Conservation (phyloP, 2,329 filamentous ascomycete species). For the Ilyonectria robusta region DNA sequence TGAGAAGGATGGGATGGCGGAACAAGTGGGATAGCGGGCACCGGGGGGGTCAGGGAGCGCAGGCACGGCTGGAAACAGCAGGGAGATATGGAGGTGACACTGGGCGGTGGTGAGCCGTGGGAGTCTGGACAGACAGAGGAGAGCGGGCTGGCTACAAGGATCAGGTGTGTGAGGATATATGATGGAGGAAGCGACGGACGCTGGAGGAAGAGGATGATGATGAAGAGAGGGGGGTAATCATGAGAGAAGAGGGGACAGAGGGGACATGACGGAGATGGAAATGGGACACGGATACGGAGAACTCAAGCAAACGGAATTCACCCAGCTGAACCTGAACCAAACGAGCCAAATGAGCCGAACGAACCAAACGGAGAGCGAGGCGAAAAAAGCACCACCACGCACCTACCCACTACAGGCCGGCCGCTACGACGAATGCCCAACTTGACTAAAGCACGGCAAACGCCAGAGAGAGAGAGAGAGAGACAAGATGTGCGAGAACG, state of each 20-base stretch:
- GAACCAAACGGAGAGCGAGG: conserved; percentile 14
- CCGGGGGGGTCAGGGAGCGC: background rate
- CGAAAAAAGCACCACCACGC: background rate
- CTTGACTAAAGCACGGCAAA: conserved; percentile 1
- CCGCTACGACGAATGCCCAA: background rate
- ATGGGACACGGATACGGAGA: background rate
- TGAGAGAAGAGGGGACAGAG: background rate
- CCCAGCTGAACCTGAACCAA: conserved; percentile 3
- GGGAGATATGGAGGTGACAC: conserved; percentile 1
- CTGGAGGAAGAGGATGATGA: background rate
- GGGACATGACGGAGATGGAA: background rate
- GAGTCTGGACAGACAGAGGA: background rate
- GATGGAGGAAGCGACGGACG: background rate
- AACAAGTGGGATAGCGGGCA: background rate
- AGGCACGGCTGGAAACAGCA: background rate
- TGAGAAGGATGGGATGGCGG: background rate
- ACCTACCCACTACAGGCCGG: background rate
- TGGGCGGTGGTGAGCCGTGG: background rate
- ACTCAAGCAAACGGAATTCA: background rate
- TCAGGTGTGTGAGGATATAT: background rate
- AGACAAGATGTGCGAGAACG: conserved; percentile 2
- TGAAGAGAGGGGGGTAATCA: background rate
- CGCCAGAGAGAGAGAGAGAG: background rate
- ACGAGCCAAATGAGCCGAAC: background rate
- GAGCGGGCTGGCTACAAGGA: background rate